A percentile compares a stretch with the other conserved stretches of the same genome.
These are phyloP conservation scores for Trametes elegans DNA, from an alignment of 768 basidiomycete genomes.

Conservation along the genomic window DNA sequence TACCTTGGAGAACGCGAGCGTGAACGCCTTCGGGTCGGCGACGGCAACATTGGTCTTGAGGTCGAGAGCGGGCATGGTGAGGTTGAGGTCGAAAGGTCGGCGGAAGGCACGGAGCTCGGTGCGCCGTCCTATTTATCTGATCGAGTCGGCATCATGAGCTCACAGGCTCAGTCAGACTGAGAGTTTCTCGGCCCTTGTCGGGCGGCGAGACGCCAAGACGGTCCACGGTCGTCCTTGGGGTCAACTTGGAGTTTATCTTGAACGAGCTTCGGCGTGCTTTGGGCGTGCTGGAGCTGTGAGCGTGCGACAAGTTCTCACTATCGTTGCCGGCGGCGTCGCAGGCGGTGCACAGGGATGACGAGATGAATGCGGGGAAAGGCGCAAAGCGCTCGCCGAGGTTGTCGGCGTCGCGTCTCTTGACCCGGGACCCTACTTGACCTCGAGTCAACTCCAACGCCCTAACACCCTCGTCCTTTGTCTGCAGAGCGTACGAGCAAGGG, in stretches of 20 bases:
- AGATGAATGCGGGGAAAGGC: background rate
- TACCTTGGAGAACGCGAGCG: constrained; percentile 59
- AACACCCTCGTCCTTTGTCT: too few relatives aligned
- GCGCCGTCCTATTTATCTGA: constrained; percentile 10
- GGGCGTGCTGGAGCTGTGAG: background rate
- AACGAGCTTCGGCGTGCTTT: background rate
- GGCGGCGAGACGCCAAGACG: too few relatives aligned
- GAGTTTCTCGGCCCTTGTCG: too few relatives aligned
- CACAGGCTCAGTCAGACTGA: background rate
- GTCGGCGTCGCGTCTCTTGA: background rate
- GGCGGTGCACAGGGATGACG: too few relatives aligned
- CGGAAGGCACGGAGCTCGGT: too few relatives aligned
- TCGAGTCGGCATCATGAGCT: background rate
- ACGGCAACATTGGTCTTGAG: constrained; percentile 42
- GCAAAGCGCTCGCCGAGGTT: constrained; percentile 1
- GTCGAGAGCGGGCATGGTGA: constrained; percentile 37
- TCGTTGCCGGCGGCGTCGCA: background rate
- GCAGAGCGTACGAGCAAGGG: too few relatives aligned
- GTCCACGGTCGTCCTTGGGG: too few relatives aligned
- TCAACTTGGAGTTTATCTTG: background rate
- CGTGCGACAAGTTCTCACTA: constrained; percentile 4
- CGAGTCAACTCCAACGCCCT: too few relatives aligned
- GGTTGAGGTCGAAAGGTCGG: background rate
- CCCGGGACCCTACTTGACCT: too few relatives aligned
- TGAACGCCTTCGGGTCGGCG: constrained; percentile 34